Evolutionary conservation across 2,329 filamentous ascomycete genomes (phyloP), one percentile per base, ranked within the genome.

Genomic region (Neurospora sp.): DNA sequence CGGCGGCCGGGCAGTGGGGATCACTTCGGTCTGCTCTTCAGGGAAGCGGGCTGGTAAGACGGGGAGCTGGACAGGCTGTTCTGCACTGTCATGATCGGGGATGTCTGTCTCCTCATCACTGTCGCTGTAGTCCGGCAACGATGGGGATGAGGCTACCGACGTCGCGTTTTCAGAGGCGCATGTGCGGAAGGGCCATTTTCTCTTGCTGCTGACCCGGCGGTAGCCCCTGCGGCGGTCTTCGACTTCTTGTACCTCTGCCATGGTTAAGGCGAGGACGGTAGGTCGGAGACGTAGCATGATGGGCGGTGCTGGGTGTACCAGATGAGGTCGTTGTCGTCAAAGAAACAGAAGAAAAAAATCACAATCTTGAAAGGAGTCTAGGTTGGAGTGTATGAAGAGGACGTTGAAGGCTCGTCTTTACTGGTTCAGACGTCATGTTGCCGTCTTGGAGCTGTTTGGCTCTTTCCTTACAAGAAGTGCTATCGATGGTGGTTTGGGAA

Each of bases 281-380:
- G 80, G 79, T 36, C 73, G 72, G 69, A 82, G 77, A 67, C 82
- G 81, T 36, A 84, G 72, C 82, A 84, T 84, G 10, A 68, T 76
- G 71, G 52, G 52, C 28, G 28, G 8, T n/a, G 52, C 15, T 36
- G 15, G 15, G 19, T 28, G 12, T 28, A 15, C 46, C 28, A 36
- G 52, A 62, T n/a, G 28, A 62, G 12, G 52, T 36, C 52, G 12
- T 62, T 36, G 28, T 62, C 52, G 52, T 62, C 52, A 62, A 62
- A 17, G 15, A 62, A 62, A 17, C 12, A 28, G 28, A 28, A 28
- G 28, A 28, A 28, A 28, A 28, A 28, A 28, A 28, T 4, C 28
- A 28, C 28, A 28, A 28, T 28, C 28, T 52, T 36, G 52, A n/a
- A 62, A 62, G 52, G 23, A 17, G 3, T 62, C 52, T 62, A 62